Conservation (phyloP, 2,329 filamentous ascomycete genomes). For the Xylariaceae sp. region DNA sequence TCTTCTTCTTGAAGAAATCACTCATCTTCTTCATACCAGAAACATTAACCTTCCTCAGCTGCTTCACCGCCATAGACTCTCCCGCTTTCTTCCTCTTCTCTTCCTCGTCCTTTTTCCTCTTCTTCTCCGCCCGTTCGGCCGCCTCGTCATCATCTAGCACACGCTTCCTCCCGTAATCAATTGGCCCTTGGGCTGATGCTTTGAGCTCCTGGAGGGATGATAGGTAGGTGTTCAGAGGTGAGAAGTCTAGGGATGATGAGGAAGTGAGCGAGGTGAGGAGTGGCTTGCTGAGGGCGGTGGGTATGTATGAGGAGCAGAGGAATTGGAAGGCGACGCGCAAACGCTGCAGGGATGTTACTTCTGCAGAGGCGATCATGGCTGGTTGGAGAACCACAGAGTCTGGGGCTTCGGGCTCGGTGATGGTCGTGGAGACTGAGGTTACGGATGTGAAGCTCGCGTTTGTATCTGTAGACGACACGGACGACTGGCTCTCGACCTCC, state of each 20-base stretch:
- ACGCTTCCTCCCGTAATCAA: slow-evolving; percentile 71
- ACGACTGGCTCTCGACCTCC: slow-evolving; percentile 44
- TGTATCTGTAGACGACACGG: slow-evolving; percentile 35
- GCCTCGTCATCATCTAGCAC: slow-evolving; percentile 65
- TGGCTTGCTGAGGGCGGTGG: slow-evolving; percentile 39
- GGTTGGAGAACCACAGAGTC: slow-evolving; percentile 31
- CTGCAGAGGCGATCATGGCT: slow-evolving; percentile 45
- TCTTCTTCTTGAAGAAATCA: slow-evolving; percentile 82
- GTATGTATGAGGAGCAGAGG: slow-evolving; percentile 61
- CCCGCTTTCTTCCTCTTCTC: slow-evolving; percentile 77
- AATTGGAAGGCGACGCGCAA: slow-evolving; percentile 64
- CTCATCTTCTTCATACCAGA: slow-evolving; percentile 97
- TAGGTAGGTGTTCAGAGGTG: slow-evolving; percentile 68
- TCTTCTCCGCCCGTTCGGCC: slow-evolving; percentile 70
- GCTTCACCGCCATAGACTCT: slow-evolving; percentile 72
- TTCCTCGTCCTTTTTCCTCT: slow-evolving; percentile 81
- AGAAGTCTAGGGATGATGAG: slow-evolving; percentile 57
- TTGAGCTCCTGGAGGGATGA: slow-evolving; percentile 63
- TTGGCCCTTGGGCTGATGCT: slow-evolving; percentile 62
- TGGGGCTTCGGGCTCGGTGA: slow-evolving; percentile 15
- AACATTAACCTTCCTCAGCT: slow-evolving; percentile 86
- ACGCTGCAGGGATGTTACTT: slow-evolving; percentile 59
- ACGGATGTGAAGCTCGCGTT: slow-evolving; percentile 40
- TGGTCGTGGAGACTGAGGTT: slow-evolving; percentile 41
- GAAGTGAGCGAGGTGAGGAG: slow-evolving; percentile 43